Percentiles rank a stretch among this genome's conserved stretches.
These are phyloP conservation scores for Zygosaccharomyces bailii DNA, from an alignment of 805 yeast genomes.

Conservation along the genomic window DNA sequence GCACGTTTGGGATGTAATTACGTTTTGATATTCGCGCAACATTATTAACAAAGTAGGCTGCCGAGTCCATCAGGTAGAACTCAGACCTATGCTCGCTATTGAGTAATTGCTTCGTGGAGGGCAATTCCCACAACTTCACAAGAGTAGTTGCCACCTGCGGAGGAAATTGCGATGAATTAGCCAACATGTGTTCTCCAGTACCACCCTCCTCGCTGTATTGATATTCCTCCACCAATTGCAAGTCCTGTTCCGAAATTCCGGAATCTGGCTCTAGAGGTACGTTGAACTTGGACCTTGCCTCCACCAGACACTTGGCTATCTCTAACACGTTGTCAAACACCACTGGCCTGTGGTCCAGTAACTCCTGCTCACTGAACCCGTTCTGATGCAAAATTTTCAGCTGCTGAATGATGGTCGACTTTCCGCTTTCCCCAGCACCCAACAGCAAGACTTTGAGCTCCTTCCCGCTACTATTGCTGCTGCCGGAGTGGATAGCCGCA, in stretches of 20 bases:
- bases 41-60: constrained; percentile 69
- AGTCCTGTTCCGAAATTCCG: constrained; percentile 33
- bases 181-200: constrained; percentile 5
- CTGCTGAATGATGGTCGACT: constrained; percentile 41
- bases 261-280: constrained; percentile 34
- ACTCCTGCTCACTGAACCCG: constrained; percentile 49
- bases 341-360: constrained; percentile 69
- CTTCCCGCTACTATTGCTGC: constrained; percentile 10
- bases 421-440: constrained; percentile 69
- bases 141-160: constrained; percentile 47
- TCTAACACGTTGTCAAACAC: constrained; percentile 76
- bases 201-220: constrained; percentile 11
- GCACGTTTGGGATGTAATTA: constrained; percentile 65
- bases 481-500: neutral
- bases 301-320: constrained; percentile 66
- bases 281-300: constrained; percentile 55
- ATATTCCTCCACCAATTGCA: constrained; percentile 9
- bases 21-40: constrained; percentile 51
- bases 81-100: constrained; percentile 55
- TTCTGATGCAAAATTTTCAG: constrained; percentile 35
- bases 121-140: constrained; percentile 50
- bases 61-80: constrained; percentile 83
- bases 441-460: constrained; percentile 61
- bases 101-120: constrained; percentile 55
- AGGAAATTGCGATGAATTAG: constrained; percentile 42